These are phyloP conservation scores for Cucumis hystrix DNA, from an alignment of 306 rosid genomes.

Conservation along the genomic window DNA sequence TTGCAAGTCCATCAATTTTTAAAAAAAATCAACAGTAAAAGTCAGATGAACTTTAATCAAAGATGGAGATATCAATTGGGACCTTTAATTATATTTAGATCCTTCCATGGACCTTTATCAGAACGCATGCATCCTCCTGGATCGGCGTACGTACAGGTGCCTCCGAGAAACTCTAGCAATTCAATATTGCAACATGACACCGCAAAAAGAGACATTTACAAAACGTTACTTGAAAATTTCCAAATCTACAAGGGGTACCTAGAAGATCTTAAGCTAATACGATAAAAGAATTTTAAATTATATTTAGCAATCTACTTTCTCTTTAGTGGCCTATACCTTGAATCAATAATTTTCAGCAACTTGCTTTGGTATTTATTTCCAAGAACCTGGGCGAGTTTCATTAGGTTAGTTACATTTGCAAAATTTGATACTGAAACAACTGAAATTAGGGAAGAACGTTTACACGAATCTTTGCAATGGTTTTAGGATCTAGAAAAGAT, in stretches of 20 bases:
- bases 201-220: background rate
- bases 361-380: conserved; percentile 76
- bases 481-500: conserved; percentile 89
- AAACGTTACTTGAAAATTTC: background rate
- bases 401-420: conserved; percentile 5
- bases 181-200: conserved; percentile 35
- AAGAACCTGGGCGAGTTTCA: conserved; percentile 53
- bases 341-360: conserved; percentile 82
- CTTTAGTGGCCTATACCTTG: conserved; percentile 39
- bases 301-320: too few species aligned
- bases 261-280: background rate
- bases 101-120: conserved; percentile 94
- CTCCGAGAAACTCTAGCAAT: conserved; percentile 83
- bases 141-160: conserved; percentile 69
- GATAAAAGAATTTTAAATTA: background rate
- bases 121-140: conserved; percentile 85
- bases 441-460: conserved; percentile 12
- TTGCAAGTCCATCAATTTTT: conserved; percentile 28
- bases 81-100: conserved; percentile 48
- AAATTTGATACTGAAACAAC: conserved; percentile 5
- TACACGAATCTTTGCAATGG: conserved; percentile 75
- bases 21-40: background rate
- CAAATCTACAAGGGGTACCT: background rate
- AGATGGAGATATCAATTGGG: background rate
- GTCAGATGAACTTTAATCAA: background rate